Percentiles rank a stretch among this genome's conserved stretches.
Conservation (phyloP, 2,329 filamentous ascomycete genomes). For the Diplodia seriata region DNA sequence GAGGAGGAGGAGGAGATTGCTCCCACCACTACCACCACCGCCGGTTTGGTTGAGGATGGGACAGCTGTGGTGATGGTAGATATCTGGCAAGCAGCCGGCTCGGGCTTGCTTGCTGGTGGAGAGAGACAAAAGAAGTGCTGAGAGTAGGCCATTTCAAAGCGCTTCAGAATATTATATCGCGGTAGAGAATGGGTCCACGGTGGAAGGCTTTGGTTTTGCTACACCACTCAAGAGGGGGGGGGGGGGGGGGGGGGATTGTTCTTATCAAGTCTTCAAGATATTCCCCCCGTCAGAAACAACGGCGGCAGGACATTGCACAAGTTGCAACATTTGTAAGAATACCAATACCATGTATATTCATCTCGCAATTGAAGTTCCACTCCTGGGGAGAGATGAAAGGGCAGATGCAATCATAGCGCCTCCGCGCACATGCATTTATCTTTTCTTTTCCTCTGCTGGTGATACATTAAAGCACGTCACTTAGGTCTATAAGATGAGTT, state of each 20-base stretch:
- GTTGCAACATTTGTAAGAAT: conserved; percentile 14
- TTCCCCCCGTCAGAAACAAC: background rate
- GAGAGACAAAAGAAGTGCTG: background rate
- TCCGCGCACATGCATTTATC: conserved; percentile 10
- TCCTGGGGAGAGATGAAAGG: background rate
- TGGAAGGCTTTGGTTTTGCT: background rate
- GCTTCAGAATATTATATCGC: background rate
- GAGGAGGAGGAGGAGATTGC: too few relatives aligned
- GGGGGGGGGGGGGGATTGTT: background rate
- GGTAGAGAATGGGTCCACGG: background rate
- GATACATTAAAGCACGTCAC: conserved; percentile 8
- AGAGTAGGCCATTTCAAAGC: background rate
- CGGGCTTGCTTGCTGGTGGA: background rate
- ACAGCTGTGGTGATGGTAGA: too few relatives aligned
- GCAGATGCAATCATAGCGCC: background rate
- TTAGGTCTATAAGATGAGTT: conserved; percentile 14
- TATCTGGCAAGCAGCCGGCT: background rate
- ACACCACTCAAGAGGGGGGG: background rate
- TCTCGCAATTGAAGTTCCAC: background rate
- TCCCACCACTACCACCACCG: too few relatives aligned
- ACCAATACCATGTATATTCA: conserved; percentile 11
- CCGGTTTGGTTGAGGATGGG: too few relatives aligned
- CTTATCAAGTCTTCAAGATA: background rate
- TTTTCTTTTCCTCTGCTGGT: conserved; percentile 1
- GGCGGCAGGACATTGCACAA: background rate